Base-by-base conservation (phyloP, 257 asterid species). In the Solanum peruvianum region DNA sequence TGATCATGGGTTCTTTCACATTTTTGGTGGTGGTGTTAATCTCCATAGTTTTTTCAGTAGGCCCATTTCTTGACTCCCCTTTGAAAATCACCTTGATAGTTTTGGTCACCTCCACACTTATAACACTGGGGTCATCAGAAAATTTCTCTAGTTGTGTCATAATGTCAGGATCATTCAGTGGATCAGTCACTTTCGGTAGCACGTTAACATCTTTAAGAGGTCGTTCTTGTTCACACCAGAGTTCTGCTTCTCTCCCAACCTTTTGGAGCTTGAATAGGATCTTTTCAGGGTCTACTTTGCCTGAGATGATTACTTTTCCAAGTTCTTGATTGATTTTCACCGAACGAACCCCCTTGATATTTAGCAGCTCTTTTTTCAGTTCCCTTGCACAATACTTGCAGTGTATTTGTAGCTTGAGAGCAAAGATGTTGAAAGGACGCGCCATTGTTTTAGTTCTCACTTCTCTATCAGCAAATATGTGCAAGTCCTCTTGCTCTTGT, bases 181-280 rank as follows among this genome's bases (percentile, higher is more conserved):
- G 86, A 84, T 84, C 58, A 18, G 15, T 64, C 35, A 64, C 77
- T 44, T 84, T 39, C 0, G 27, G 5, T 29, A 29, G 77, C 16
- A 41, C 71, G 1, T 4, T 44, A 3, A 2, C 42, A 37, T 84
- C 84, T 78, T 78, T 78, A 45, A 7, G 25, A 78, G 41, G 64
- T 2, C 7, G 64, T 44, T 16, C 44, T 39, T 86, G 87, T 31
- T 86, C 86, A 77, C 86, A 69, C 47, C 88, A 86, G 56, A 89
- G 44, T 85, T 86, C 88, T 7, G 91, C 90, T 44, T 90, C 87
- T 18, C 88, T 83, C 42, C 90, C 89, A 11, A 25, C 4, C 21
- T 39, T 83, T 11, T 80, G 76, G 1, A 90, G 86, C 35, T 64
- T 27, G 11, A 39, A 67, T 20, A 90, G 41, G 14, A 90, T 67